These are phyloP conservation scores for Nicotiana attenuata DNA, from an alignment of 257 asterid species.

Conservation along the genomic window DNA sequence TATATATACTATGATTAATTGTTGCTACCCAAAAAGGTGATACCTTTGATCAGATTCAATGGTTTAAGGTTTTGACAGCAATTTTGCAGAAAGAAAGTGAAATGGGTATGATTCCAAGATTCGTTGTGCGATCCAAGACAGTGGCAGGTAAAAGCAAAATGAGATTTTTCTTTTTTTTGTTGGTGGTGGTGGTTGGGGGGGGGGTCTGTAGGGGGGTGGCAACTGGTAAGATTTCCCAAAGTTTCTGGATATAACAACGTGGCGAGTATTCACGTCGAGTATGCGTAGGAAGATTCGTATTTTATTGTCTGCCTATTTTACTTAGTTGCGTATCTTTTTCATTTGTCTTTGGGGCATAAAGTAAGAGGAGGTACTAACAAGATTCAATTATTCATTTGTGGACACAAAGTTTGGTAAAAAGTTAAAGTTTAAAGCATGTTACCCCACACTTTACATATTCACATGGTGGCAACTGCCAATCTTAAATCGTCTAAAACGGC, in stretches of 20 bases:
- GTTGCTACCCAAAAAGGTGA: neutral
- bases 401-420: neutral
- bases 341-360: neutral
- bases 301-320: neutral
- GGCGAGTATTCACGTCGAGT: neutral
- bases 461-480: neutral
- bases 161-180: neutral
- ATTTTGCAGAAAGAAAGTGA: neutral
- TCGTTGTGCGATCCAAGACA: constrained; percentile 7
- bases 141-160: neutral
- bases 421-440: neutral
- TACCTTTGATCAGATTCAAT: neutral
- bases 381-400: neutral
- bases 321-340: neutral
- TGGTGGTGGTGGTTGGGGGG: neutral
- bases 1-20: neutral
- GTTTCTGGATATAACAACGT: neutral
- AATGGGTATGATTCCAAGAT: constrained; percentile 11
- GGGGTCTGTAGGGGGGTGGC: neutral
- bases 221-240: neutral
- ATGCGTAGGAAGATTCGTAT: neutral
- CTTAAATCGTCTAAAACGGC: neutral
- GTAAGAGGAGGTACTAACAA: neutral
- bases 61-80: neutral
- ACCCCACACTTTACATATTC: neutral